Evolutionary conservation across 192 early-diverging fungal species (phyloP), one percentile per base, ranked within the genome.

Genomic region (Podila clonocystis): DNA sequence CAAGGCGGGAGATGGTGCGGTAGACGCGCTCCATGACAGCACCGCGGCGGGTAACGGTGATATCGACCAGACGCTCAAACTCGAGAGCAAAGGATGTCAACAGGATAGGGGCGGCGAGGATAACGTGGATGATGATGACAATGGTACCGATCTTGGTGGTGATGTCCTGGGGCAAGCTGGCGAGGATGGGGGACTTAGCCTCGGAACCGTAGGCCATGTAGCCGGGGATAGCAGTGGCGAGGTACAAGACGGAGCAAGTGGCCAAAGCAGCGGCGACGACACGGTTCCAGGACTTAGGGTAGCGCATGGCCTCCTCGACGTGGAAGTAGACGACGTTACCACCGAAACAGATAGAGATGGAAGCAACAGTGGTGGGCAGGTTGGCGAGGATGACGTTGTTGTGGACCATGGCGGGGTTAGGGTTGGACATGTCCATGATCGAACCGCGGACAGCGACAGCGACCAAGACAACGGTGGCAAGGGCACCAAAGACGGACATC

Each of bases 291-390:
- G 91, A 66, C 26, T 76, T 33, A 4, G 91, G 91, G n/a, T 88
- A 82, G 48, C 75, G 78, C 94, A 95, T 93, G 49, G 89, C 87
- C n/a, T 82, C 84, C 76, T 95, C 92, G 34, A 95, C 89, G 57
- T 94, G 90, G 17, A 93, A 90, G 71, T 94, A 94, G 5, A 92
- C 89, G 4, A 87, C 90, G 58, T 93, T 92, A 45, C 93, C 93
- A 22, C 90, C 85, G 70, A 89, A 95, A 68, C 89, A 90, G 74
- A 95, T 94, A 31, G 87, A 87, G 65, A 95, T 90, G 6, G 92
- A 91, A 5, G 91, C 91, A 3, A 95, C 62, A 0, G 93, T 90
- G 19, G 87, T 86, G 22, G 93, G 92, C 45, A 95, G 89, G 52
- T 87, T 87, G 9, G 82, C 78, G 62, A 89, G 90, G 34, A 85